phyloP scores from a whole-genome alignment of 2,329 filamentous ascomycete genomes.

The Alternaria atra region DNA sequence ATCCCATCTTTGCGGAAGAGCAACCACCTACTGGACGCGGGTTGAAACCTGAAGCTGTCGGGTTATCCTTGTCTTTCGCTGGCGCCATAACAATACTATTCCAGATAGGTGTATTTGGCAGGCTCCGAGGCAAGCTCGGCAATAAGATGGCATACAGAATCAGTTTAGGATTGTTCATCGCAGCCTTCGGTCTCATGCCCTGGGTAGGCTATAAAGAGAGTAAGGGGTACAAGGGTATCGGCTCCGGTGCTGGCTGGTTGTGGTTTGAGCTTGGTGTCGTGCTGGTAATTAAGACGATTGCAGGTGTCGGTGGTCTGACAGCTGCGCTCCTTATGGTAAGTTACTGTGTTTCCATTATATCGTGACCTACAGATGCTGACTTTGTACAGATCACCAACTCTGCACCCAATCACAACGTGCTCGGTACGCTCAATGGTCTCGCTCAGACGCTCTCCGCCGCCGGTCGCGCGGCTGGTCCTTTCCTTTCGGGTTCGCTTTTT shows the following conservation, averaged over 20 bases:
- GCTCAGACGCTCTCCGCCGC: conserved; percentile 93
- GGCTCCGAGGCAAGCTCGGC: conserved; percentile 78
- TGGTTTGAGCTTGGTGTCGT: conserved; percentile 83
- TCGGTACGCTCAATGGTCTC: conserved; percentile 91
- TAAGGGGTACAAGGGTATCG: conserved; percentile 57
- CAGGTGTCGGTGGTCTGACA: conserved; percentile 86
- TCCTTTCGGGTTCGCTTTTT: conserved; percentile 87
- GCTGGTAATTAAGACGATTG: conserved; percentile 87
- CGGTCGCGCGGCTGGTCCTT: conserved; percentile 86
- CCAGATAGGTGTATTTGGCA: conserved; percentile 85
- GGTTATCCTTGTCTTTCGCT: conserved; percentile 83
- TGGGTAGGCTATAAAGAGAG: conserved; percentile 82
- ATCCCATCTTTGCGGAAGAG: conserved; percentile 88
- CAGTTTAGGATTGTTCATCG: conserved; percentile 79
- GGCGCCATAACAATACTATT: conserved; percentile 88
- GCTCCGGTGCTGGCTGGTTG: conserved; percentile 73
- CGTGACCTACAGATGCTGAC: neutral
- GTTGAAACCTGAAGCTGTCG: conserved; percentile 81
- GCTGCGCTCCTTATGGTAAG: conserved; percentile 86
- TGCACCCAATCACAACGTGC: conserved; percentile 81
- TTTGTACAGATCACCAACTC: conserved; percentile 84
- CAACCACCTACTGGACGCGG: conserved; percentile 77
- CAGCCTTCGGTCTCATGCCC: conserved; percentile 87
- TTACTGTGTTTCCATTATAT: conserved; percentile 19
- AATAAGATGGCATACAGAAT: conserved; percentile 86